Evolutionary conservation across 345 rosid species (phyloP), one percentile per base, ranked within the genome.

Genomic region (Aegle marmelos): DNA sequence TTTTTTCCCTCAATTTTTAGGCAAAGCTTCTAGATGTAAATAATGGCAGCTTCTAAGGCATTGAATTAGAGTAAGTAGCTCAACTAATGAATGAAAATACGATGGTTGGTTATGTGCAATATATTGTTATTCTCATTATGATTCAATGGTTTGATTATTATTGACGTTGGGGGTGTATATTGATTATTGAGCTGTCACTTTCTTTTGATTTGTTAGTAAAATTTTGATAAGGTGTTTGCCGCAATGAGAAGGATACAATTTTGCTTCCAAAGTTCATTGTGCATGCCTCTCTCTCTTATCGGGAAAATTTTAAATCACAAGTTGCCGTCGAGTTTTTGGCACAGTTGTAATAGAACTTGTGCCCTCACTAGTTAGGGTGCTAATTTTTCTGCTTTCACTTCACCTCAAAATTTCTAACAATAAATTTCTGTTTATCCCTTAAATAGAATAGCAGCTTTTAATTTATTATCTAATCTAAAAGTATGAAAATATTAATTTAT

Each of bases 331-430:
- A 41, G 48, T 2, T 4, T 41, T 41, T 41, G 16, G 14, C 14
- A 41, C 4, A 10, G 0, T 41, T 1, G 14, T 10, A 9, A 41
- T 1, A 41, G 14, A 41, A 41, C 14, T 41, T 41, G 14, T 41
- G 48, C 14, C 48, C 14, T 11, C 14, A 41, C 11, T 41, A 0
- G 48, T 41, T 41, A 0, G 48, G 11, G 48, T 41, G 14, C 16
- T 41, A 10, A 41, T 10, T 41, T 41, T 41, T 41, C 0, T 39
- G 11, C 17, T 45, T 45, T 10, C 17, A 10, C 17, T 45, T 13
- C 5, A 0, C 0, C 50, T 45, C 17, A 45, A 45, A 11, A 11
- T 13, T 45, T 45, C 4, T 45, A 45, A 45, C 2, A 0, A 0
- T 45, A 45, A 45, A 45, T 2, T 45, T 45, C 2, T 45, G 1